phyloP scores from a whole-genome alignment of 148 eudicot genomes.

The Amaranthus hypochondriacus region DNA sequence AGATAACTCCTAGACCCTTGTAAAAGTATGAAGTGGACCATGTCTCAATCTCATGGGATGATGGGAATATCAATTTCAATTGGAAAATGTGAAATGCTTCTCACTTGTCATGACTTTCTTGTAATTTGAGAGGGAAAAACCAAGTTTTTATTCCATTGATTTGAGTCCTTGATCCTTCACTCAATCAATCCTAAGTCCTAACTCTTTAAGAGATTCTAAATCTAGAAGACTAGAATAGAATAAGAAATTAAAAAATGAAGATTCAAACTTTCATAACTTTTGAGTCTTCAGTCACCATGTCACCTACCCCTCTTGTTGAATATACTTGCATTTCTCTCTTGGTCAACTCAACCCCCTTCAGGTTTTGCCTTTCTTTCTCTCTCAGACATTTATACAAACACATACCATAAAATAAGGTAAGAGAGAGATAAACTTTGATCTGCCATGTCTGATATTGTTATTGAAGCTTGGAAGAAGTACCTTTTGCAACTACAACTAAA shows the following conservation, averaged over 20 bases:
- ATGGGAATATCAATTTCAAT: too few relatives aligned
- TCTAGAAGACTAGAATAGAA: too few relatives aligned
- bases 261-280: not conserved
- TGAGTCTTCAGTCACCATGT: not conserved
- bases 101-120: not conserved
- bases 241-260: not conserved
- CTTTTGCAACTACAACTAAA: constrained; percentile 41
- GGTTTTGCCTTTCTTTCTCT: not conserved
- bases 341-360: not conserved
- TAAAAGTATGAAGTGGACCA: too few relatives aligned
- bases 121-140: too few relatives aligned
- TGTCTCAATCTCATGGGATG: too few relatives aligned
- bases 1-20: too few relatives aligned
- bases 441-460: constrained; percentile 49
- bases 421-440: constrained; percentile 5
- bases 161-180: not conserved
- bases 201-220: not conserved
- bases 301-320: not conserved
- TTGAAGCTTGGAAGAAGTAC: constrained; percentile 46
- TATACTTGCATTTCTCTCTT: not conserved
- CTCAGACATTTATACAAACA: constrained; percentile 12
- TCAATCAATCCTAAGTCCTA: not conserved
- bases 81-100: not conserved
- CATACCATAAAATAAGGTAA: not conserved
- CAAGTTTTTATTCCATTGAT: too few relatives aligned